A percentile compares a stretch with the other conserved stretches of the same genome.
phyloP scores from a whole-genome alignment of 1,139 yeast genomes.

The Geotrichum phurueaensis region DNA sequence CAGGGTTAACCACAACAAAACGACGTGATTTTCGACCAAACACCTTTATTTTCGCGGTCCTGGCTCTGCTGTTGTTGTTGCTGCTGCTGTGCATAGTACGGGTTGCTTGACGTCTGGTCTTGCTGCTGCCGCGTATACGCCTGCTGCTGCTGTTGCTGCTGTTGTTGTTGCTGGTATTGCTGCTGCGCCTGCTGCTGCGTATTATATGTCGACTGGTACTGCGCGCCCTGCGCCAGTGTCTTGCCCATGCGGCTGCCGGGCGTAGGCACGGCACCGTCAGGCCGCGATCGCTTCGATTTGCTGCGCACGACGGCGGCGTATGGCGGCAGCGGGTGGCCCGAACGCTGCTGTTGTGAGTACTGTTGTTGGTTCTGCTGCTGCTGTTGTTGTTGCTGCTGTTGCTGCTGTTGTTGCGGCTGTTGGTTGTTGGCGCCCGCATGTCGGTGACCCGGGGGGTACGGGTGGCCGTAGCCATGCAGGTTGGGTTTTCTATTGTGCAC shows the following conservation, averaged over 20 bases:
- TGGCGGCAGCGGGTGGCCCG: not conserved
- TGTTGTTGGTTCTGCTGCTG: not conserved
- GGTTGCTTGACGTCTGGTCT: too few relatives aligned
- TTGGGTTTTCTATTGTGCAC: constrained; percentile 78
- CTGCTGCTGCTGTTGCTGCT: constrained; percentile 18
- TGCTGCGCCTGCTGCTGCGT: constrained; percentile 6
- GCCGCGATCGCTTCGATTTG: constrained; percentile 3
- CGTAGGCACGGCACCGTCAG: too few relatives aligned
- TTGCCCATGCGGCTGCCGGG: too few relatives aligned
- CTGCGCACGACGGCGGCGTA: not conserved
- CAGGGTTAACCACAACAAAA: too few relatives aligned
- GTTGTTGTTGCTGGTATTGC: constrained; percentile 2
- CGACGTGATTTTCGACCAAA: too few relatives aligned
- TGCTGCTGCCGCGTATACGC: too few relatives aligned
- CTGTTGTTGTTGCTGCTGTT: not conserved
- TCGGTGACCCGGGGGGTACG: constrained; percentile 44
- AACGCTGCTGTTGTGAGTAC: not conserved
- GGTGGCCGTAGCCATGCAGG: constrained; percentile 83
- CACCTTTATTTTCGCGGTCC: too few relatives aligned
- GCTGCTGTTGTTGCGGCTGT: constrained; percentile 3
- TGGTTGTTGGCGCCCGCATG: constrained; percentile 6
- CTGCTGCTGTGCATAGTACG: too few relatives aligned
- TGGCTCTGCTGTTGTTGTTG: too few relatives aligned
- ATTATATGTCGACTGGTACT: not conserved
- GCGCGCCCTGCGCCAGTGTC: too few relatives aligned